Evolutionary conservation across 768 basidiomycete genomes (phyloP).

Genomic region (Tremella fuciformis): DNA sequence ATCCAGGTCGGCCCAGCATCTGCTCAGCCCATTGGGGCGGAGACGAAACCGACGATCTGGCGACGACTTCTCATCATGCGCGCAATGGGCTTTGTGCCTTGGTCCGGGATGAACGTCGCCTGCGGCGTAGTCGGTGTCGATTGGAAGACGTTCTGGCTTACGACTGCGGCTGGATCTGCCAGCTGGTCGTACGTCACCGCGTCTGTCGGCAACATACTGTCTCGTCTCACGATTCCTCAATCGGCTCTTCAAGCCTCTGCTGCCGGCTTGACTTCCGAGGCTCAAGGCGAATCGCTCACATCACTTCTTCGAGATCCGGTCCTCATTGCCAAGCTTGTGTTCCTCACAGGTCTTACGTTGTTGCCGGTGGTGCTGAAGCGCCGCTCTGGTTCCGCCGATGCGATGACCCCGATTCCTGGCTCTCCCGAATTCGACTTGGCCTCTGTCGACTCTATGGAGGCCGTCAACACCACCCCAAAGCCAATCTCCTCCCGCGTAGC

Average conservation of each 20-base stretch:
- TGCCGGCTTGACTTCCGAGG: constrained; percentile 3
- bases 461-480: constrained; percentile 2
- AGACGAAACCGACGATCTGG: constrained; percentile 58
- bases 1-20: constrained; percentile 27
- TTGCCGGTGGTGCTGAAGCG: constrained; percentile 71
- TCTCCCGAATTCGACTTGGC: constrained; percentile 1
- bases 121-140: constrained; percentile 84
- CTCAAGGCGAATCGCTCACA: constrained; percentile 65
- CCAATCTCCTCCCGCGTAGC: not conserved
- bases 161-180: constrained; percentile 52
- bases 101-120: constrained; percentile 96
- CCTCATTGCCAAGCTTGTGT: constrained; percentile 76
- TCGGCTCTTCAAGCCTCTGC: constrained; percentile 5
- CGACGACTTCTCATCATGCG: constrained; percentile 81
- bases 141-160: constrained; percentile 49
- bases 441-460: constrained; percentile 2
- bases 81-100: constrained; percentile 88
- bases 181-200: constrained; percentile 52
- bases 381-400: constrained; percentile 8
- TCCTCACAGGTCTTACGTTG: constrained; percentile 77
- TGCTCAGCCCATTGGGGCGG: constrained; percentile 20
- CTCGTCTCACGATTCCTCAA: constrained; percentile 33
- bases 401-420: not conserved
- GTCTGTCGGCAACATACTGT: constrained; percentile 41
- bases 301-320: constrained; percentile 78